These are phyloP conservation scores for Malus sylvestris DNA, from an alignment of 306 rosid genomes.

Conservation along the genomic window DNA sequence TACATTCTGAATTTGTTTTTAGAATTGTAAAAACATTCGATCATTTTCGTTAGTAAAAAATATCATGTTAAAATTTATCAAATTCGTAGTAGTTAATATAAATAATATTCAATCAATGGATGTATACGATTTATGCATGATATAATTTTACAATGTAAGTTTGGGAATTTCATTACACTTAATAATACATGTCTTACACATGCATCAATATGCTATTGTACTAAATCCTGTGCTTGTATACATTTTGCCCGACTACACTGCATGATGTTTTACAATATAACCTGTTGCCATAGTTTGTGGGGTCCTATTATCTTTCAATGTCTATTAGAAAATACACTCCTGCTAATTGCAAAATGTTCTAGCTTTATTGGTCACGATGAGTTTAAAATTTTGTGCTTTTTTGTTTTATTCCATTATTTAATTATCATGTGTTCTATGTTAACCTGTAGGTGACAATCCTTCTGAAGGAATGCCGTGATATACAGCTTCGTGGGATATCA, in stretches of 20 bases:
- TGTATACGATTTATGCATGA: too few species aligned
- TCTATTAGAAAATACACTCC: not conserved
- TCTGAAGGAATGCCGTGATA: conserved; percentile 89
- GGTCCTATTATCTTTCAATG: not conserved
- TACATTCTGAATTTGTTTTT: not conserved
- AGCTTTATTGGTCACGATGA: not conserved
- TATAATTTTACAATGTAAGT: too few species aligned
- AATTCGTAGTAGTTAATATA: too few species aligned
- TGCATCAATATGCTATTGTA: not conserved
- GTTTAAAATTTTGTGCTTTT: not conserved
- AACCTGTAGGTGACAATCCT: conserved; percentile 71
- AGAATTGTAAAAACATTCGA: not conserved
- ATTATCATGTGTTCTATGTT: conserved; percentile 1
- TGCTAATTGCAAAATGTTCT: not conserved
- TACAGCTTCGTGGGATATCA: conserved; percentile 83
- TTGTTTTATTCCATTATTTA: not conserved
- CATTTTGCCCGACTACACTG: not conserved
- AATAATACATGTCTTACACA: not conserved
- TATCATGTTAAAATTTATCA: not conserved
- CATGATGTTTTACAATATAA: not conserved
- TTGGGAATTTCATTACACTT: too few species aligned
- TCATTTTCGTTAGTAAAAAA: too few species aligned
- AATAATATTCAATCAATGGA: too few species aligned
- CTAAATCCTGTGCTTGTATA: not conserved
- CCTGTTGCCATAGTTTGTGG: not conserved